These are phyloP conservation scores for Erysimum cheiri DNA, from an alignment of 441 rosid species.

Conservation along the genomic window DNA sequence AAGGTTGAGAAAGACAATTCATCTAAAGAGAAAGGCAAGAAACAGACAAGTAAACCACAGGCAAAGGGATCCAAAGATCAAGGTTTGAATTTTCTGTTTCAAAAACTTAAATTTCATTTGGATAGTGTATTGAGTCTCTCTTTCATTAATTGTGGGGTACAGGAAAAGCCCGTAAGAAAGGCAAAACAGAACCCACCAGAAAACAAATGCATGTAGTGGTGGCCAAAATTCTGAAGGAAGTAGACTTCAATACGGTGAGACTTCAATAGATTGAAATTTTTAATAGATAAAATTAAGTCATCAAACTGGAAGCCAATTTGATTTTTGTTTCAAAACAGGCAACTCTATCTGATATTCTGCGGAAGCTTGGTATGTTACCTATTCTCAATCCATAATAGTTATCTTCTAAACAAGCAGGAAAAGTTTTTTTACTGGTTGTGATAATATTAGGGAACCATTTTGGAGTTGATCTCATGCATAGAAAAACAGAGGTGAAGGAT, in stretches of 20 bases:
- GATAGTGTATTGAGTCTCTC: constrained; percentile 9
- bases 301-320: background rate
- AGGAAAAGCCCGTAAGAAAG: constrained; percentile 62
- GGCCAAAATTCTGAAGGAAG: constrained; percentile 85
- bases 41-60: constrained; percentile 55
- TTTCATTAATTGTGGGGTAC: constrained; percentile 46
- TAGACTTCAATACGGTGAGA: constrained; percentile 93
- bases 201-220: constrained; percentile 84
- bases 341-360: constrained; percentile 89
- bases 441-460: constrained; percentile 72
- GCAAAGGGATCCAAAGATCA: constrained; percentile 64
- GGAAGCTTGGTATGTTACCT: constrained; percentile 65
- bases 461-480: constrained; percentile 74
- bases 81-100: constrained; percentile 51
- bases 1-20: constrained; percentile 38
- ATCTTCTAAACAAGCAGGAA: background rate
- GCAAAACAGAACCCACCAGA: constrained; percentile 73
- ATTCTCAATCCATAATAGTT: background rate
- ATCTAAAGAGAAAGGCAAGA: constrained; percentile 55
- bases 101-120: constrained; percentile 7
- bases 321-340: constrained; percentile 65
- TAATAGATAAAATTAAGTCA: background rate
- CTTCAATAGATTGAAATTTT: constrained; percentile 23
- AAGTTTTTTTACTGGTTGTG: constrained; percentile 1
- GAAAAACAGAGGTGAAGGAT: constrained; percentile 93